phyloP scores from a whole-genome alignment of 2,329 filamentous ascomycete species.

The Albifimbria verrucaria region DNA sequence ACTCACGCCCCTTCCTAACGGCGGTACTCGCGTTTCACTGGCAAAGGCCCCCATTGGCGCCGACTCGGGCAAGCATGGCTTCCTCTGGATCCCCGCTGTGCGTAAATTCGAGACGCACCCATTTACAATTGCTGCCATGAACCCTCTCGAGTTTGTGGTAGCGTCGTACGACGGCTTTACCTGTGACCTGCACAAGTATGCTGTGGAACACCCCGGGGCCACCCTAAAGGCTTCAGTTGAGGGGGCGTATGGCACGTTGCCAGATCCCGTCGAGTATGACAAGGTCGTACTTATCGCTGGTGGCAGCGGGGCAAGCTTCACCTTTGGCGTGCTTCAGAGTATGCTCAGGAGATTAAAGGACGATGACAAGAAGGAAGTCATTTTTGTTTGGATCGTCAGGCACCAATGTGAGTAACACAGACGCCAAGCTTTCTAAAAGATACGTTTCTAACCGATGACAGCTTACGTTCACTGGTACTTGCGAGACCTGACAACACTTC shows the following conservation, averaged over 20 bases:
- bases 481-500: slow-evolving; percentile 28
- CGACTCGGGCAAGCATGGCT: slow-evolving; percentile 57
- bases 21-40: slow-evolving; percentile 53
- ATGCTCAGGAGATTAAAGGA: slow-evolving; percentile 25
- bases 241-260: slow-evolving; percentile 56
- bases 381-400: slow-evolving; percentile 39
- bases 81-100: slow-evolving; percentile 60
- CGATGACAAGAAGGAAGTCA: slow-evolving; percentile 21
- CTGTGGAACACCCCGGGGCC: slow-evolving; percentile 44
- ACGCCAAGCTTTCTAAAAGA: no score
- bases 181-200: slow-evolving; percentile 49
- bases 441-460: slow-evolving; percentile 11
- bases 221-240: slow-evolving; percentile 51
- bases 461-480: slow-evolving; percentile 35
- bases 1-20: slow-evolving; percentile 50
- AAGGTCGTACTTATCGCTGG: slow-evolving; percentile 58
- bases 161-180: slow-evolving; percentile 59
- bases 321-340: slow-evolving; percentile 35
- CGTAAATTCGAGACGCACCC: slow-evolving; percentile 58
- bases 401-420: slow-evolving; percentile 26
- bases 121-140: slow-evolving; percentile 55
- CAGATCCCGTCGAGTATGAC: slow-evolving; percentile 49
- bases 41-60: slow-evolving; percentile 44
- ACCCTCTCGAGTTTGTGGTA: slow-evolving; percentile 57
- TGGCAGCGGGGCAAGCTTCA: slow-evolving; percentile 59